These are phyloP conservation scores for Rubia occidens DNA, from an alignment of 305 asterid genomes.

Conservation along the genomic window DNA sequence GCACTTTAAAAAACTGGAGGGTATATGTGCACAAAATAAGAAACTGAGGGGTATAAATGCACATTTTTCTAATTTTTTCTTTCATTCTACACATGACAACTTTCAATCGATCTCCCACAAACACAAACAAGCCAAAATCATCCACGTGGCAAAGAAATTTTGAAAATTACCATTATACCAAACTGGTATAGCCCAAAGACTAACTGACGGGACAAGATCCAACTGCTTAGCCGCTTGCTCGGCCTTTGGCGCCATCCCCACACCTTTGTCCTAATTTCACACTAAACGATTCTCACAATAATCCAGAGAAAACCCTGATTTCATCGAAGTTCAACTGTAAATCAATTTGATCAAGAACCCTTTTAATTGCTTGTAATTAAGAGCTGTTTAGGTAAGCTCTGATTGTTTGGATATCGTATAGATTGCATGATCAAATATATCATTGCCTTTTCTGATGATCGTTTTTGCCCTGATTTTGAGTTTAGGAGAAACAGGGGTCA, in stretches of 20 bases:
- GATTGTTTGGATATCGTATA: not conserved
- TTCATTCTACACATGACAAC: too few relatives aligned
- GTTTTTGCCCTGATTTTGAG: not conserved
- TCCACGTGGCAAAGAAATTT: too few relatives aligned
- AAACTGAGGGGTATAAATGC: too few relatives aligned
- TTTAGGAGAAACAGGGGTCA: slow-evolving; percentile 7
- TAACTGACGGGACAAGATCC: slow-evolving; percentile 26
- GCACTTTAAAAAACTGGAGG: too few relatives aligned
- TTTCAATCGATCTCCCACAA: too few relatives aligned
- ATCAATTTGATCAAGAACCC: slow-evolving; percentile 4
- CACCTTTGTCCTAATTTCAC: not conserved
- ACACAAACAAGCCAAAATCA: too few relatives aligned
- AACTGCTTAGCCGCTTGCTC: slow-evolving; percentile 17
- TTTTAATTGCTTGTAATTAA: not conserved
- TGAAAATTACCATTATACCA: too few relatives aligned
- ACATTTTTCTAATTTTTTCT: too few relatives aligned
- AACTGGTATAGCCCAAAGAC: too few relatives aligned
- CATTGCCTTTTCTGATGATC: not conserved
- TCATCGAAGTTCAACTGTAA: not conserved
- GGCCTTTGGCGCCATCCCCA: slow-evolving; percentile 25
- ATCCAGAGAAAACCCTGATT: not conserved
- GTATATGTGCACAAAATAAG: too few relatives aligned
- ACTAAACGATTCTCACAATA: not conserved
- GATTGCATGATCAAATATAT: too few relatives aligned
- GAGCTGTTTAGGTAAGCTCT: not conserved